Base-by-base conservation (phyloP, 345 rosid genomes). In the Psidium guajava region DNA sequence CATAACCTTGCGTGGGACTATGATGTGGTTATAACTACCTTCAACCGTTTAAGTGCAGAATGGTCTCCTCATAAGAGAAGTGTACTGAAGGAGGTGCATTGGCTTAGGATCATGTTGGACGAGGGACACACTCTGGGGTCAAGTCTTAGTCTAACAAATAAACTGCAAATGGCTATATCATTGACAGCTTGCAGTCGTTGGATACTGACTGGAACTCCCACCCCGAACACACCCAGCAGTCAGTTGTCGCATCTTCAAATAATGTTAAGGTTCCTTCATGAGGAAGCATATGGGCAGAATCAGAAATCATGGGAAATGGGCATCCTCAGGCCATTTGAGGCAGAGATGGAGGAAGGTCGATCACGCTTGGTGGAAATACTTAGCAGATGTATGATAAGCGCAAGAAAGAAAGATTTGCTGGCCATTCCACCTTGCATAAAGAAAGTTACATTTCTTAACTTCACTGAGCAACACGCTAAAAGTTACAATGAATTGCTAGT, bases 121-220 rank as follows among this genome's bases (percentile, higher is more conserved):
- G 99, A 97, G 90, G 99, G 99, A 84, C 98, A 97, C 91, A 97
- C 98, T 86, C 98, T 97, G 86, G 99, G 99, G 84, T 95, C 98
- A 83, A 96, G 98, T 90, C 91, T 97, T 84, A 93, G 86, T 91
- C 89, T 96, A 95, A 96, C 99, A 82, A 97, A 96, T 88, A 97
- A 96, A 87, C 91, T 97, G 88, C 98, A 97, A 88, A 93, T 97
- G 99, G 98, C 98, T 85, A 89, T 96, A 91, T 96, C 99, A 82
- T 88, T 96, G 91, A 87, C 84, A 25, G 96, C 99, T 87, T 91
- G 93, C 85, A 93, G 84, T 88, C 98, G 99, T 84, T 97, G 99
- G 98, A 84, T 97, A 87, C 88, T 97, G 87, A 97, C 99, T 9
- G 99, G 99, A 91, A 97, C 99, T 74, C 99, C 99, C 75, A 93